A percentile compares a stretch with the other conserved stretches of the same genome.
Conservation (phyloP, 371 early-diverging fungal species). For the Mortierella sp. region DNA sequence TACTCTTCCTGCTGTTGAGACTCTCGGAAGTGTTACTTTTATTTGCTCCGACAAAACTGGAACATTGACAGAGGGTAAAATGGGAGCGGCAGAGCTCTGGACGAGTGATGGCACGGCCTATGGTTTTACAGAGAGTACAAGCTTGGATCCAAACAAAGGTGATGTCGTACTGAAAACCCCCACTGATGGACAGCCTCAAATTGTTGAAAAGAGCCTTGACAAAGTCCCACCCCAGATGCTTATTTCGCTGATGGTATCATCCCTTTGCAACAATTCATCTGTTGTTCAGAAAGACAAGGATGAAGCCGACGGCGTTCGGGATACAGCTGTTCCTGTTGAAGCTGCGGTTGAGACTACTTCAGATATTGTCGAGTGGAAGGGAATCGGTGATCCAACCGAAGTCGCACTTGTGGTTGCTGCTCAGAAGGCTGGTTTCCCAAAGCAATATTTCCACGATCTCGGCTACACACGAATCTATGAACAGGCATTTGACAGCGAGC, state of each 20-base stretch:
- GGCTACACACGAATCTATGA: conserved; percentile 56
- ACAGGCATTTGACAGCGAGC: conserved; percentile 83
- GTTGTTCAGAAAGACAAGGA: conserved; percentile 49
- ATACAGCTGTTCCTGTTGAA: conserved; percentile 1
- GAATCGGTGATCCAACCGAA: conserved; percentile 70
- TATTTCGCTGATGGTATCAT: conserved; percentile 36
- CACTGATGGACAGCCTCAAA: conserved; percentile 19
- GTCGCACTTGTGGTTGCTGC: conserved; percentile 82
- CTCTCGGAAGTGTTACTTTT: conserved; percentile 90
- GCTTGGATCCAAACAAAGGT: conserved; percentile 73
- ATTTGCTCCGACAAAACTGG: conserved; percentile 97
- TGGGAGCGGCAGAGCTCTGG: conserved; percentile 81
- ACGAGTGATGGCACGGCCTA: conserved; percentile 74
- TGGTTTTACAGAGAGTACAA: conserved; percentile 72
- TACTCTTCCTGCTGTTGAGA: conserved; percentile 90
- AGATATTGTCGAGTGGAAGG: conserved; percentile 57
- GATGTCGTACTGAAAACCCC: conserved; percentile 59
- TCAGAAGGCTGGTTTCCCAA: conserved; percentile 75
- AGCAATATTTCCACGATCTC: conserved; percentile 61
- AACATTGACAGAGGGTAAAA: conserved; percentile 95
- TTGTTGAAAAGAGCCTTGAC: conserved; percentile 28
- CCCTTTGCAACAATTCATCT: conserved; percentile 79
- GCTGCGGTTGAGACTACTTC: neutral
- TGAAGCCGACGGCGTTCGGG: conserved; percentile 3
- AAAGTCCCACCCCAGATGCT: conserved; percentile 37